Evolutionary conservation across 2,329 filamentous ascomycete genomes (phyloP).

Genomic region (Colletotrichum simmondsii): DNA sequence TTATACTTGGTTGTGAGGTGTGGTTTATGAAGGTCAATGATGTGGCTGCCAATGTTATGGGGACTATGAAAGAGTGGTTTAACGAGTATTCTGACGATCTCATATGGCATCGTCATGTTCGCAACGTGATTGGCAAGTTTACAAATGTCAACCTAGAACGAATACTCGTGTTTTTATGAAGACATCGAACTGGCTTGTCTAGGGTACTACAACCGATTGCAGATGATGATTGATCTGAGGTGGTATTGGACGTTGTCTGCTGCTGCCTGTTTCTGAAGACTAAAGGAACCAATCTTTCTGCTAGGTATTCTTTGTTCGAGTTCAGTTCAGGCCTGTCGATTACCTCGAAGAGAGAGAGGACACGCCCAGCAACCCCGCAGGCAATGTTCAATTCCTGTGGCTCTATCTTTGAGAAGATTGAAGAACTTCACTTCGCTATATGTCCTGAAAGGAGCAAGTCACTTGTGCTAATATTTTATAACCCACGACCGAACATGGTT

Average conservation of each 20-base stretch:
- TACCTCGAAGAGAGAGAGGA: neutral
- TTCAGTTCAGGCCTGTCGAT: neutral
- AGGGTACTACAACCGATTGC: neutral
- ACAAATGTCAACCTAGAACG: neutral
- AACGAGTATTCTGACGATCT: neutral
- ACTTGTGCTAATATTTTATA: too few species aligned
- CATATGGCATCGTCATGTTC: neutral
- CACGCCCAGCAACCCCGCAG: neutral
- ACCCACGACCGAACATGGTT: too few species aligned
- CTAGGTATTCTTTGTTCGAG: neutral
- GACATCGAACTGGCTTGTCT: neutral
- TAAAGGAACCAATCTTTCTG: too few species aligned
- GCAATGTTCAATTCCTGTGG: neutral
- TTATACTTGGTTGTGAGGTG: constrained; percentile 37
- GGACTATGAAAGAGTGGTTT: neutral
- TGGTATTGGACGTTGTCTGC: neutral
- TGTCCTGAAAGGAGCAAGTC: too few species aligned
- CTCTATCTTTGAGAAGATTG: neutral
- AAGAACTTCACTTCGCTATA: neutral
- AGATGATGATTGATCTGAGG: neutral
- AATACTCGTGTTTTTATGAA: too few species aligned
- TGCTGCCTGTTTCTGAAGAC: too few species aligned
- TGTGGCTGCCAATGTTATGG: neutral
- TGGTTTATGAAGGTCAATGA: neutral
- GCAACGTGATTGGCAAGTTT: neutral